phyloP scores from a whole-genome alignment of 768 basidiomycete genomes.

The Lactarius hatsudake region DNA sequence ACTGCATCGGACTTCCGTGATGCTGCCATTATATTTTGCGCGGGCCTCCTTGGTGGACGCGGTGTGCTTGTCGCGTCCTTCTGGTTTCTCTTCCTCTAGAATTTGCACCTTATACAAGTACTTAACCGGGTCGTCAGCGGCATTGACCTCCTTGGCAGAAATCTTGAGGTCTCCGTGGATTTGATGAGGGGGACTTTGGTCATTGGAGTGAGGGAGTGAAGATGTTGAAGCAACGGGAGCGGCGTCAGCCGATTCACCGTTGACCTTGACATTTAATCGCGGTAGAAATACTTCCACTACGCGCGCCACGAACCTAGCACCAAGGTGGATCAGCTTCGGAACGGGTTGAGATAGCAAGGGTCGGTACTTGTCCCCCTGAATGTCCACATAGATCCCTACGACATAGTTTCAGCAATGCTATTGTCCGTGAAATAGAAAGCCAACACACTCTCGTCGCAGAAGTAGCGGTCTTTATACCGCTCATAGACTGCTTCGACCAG shows the following conservation, averaged over 20 bases:
- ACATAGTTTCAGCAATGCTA: conserved; percentile 1
- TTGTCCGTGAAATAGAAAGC: conserved; percentile 20
- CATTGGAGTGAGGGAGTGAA: conserved; percentile 34
- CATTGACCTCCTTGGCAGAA: conserved; percentile 63
- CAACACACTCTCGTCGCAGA: conserved; percentile 78
- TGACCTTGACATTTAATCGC: conserved; percentile 23
- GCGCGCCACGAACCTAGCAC: conserved; percentile 70
- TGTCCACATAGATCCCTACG: conserved; percentile 83
- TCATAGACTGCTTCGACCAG: conserved; percentile 94
- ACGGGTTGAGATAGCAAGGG: conserved; percentile 22
- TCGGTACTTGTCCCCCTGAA: conserved; percentile 79
- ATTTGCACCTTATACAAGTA: conserved; percentile 91
- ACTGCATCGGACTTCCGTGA: conserved; percentile 78
- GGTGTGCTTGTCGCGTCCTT: conserved; percentile 58
- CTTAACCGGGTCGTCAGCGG: conserved; percentile 70
- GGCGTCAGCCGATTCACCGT: conserved; percentile 21
- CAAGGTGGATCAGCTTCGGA: conserved; percentile 2
- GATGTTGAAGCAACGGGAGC: conserved; percentile 37
- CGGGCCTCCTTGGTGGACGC: conserved; percentile 52
- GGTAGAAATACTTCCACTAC: conserved; percentile 78
- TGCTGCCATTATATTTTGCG: conserved; percentile 66
- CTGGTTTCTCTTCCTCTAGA: conserved; percentile 68
- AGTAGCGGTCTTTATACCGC: conserved; percentile 95
- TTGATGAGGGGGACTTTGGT: conserved; percentile 56
- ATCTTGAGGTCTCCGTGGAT: conserved; percentile 79